Conservation (phyloP, 23 red algal species). For the Chondrus crispus region DNA sequence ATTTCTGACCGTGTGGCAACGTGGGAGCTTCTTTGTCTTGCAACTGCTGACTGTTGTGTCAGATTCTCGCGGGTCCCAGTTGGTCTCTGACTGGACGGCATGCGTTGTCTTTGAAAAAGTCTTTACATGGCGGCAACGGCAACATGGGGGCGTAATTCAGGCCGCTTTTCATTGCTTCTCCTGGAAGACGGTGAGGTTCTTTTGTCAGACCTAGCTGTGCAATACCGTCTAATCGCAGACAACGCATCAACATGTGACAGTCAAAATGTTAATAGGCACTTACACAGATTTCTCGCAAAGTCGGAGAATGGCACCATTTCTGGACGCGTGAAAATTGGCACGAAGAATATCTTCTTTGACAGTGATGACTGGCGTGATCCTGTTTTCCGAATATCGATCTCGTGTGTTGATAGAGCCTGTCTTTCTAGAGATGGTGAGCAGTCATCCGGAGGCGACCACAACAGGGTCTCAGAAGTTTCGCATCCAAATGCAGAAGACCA, state of each 20-base stretch:
- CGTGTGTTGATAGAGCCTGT: not conserved
- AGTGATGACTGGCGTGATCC: slow-evolving; percentile 63
- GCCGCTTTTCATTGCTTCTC: slow-evolving; percentile 51
- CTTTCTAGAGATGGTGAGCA: not conserved
- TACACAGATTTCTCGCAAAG: slow-evolving; percentile 14
- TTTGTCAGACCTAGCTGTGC: slow-evolving; percentile 54
- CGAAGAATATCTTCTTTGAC: slow-evolving; percentile 57
- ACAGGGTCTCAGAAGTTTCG: not conserved
- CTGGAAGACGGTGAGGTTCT: slow-evolving; percentile 57
- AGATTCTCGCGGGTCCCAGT: too few species aligned
- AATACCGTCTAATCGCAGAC: slow-evolving; percentile 42
- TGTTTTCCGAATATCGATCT: slow-evolving; percentile 49
- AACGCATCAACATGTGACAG: not conserved
- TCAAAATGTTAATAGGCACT: not conserved
- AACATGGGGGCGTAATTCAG: not conserved
- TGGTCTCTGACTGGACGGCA: too few species aligned
- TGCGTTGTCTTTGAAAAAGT: too few species aligned
- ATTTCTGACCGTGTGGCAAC: too few species aligned
- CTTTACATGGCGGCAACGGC: not conserved
- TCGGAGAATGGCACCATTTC: slow-evolving; percentile 2
- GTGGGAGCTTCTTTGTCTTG: too few species aligned
- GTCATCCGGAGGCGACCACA: not conserved
- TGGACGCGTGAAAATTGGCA: slow-evolving; percentile 52
- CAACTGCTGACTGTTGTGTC: too few species aligned
- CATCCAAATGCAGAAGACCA: not conserved